These are phyloP conservation scores for Colletotrichum theobromicola DNA, from an alignment of 2,329 filamentous ascomycete genomes.

Conservation along the genomic window DNA sequence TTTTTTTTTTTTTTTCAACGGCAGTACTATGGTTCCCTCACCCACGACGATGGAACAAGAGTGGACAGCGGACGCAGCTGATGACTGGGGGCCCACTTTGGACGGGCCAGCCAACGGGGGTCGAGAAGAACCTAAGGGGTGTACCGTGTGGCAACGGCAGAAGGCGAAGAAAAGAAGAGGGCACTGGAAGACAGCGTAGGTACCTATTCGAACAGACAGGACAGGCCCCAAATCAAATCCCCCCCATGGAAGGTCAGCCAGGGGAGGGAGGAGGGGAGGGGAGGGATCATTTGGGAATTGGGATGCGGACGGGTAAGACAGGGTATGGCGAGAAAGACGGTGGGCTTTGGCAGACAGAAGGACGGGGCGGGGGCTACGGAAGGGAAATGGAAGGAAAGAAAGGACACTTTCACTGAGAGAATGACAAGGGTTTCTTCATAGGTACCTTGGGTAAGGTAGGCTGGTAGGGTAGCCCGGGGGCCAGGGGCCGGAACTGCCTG, in stretches of 20 bases:
- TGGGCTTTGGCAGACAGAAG: not conserved
- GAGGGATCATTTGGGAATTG: not conserved
- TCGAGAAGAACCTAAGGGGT: not conserved
- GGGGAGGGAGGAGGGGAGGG: not conserved
- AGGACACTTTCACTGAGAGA: not conserved
- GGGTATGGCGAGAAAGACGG: not conserved
- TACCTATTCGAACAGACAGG: no score
- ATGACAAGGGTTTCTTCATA: not conserved
- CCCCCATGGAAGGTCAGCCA: not conserved
- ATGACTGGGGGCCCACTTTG: conserved; percentile 8
- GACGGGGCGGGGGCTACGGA: not conserved
- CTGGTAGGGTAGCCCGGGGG: no score
- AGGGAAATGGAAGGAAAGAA: not conserved
- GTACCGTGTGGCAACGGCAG: conserved; percentile 15
- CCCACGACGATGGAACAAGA: conserved; percentile 5
- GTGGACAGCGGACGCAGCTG: conserved; percentile 15
- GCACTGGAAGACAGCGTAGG: not conserved
- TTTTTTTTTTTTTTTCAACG: not conserved
- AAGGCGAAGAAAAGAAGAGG: not conserved
- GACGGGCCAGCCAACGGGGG: conserved; percentile 15
- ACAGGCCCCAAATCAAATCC: not conserved
- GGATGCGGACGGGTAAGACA: not conserved
- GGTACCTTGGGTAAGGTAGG: no score
- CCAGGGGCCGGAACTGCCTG: not conserved
- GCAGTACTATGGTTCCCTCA: not conserved